These are phyloP conservation scores for Pulveroboletus sp. DNA, from an alignment of 768 basidiomycete species.

Conservation along the genomic window DNA sequence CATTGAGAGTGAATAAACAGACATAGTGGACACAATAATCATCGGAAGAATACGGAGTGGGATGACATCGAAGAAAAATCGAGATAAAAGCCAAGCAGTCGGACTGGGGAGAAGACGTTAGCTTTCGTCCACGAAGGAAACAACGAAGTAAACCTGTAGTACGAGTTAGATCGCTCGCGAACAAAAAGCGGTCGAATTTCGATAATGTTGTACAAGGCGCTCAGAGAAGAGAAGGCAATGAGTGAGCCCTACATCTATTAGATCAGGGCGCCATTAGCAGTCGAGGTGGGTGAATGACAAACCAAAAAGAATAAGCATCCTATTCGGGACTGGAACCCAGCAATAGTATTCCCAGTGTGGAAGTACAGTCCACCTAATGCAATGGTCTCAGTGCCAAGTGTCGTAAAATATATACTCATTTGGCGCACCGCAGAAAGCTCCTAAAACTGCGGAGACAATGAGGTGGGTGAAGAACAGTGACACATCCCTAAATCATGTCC, in stretches of 20 bases:
- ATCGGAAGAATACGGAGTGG: conserved; percentile 88
- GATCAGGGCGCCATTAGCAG: conserved; percentile 4
- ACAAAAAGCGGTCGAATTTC: conserved; percentile 83
- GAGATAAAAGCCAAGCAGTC: conserved; percentile 85
- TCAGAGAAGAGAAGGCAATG: conserved; percentile 86
- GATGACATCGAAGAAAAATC: conserved; percentile 84
- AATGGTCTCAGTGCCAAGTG: not conserved
- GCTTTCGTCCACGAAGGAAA: not conserved
- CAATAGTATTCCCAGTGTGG: conserved; percentile 72
- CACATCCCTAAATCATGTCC: conserved; percentile 55
- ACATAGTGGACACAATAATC: conserved; percentile 82
- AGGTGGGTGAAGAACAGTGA: conserved; percentile 80
- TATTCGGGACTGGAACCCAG: conserved; percentile 92
- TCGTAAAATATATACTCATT: not conserved
- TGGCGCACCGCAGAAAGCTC: conserved; percentile 75
- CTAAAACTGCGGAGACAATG: conserved; percentile 61
- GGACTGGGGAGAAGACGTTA: conserved; percentile 45
- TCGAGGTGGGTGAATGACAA: conserved; percentile 4
- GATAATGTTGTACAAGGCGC: conserved; percentile 85
- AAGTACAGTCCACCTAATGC: conserved; percentile 76
- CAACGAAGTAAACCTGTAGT: conserved; percentile 61
- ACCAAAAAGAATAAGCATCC: conserved; percentile 94
- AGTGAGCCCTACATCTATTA: conserved; percentile 61
- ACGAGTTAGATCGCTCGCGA: conserved; percentile 78
- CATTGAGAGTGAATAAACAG: conserved; percentile 24